Evolutionary conservation across 176 grass and related monocot genomes (phyloP).

Genomic region (Elymus sibiricus): DNA sequence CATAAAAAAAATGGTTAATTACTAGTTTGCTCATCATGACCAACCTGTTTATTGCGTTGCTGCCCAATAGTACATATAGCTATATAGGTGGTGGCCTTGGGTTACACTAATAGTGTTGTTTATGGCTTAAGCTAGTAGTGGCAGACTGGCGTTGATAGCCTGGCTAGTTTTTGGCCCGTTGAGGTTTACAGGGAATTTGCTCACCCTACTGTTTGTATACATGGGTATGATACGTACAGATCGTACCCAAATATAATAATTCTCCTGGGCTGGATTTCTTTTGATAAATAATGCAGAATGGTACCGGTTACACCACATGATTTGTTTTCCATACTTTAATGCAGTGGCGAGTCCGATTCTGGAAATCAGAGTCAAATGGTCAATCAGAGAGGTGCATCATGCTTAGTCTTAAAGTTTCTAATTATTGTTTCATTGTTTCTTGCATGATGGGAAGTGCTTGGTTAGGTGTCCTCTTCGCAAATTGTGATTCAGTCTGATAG

Average conservation of each 20-base stretch:
- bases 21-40: not conserved
- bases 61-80: not conserved
- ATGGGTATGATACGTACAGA: not conserved
- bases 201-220: not conserved
- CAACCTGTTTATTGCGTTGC: not conserved
- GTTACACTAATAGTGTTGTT: too few relatives aligned
- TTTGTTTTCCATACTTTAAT: not conserved
- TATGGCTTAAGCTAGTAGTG: not conserved
- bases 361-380: conserved; percentile 38
- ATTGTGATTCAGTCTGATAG: not conserved
- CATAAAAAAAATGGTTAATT: too few relatives aligned
- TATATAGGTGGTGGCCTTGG: too few relatives aligned
- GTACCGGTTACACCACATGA: not conserved
- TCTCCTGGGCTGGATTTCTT: not conserved
- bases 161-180: not conserved
- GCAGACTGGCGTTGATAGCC: not conserved
- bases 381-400: conserved; percentile 25
- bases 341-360: conserved; percentile 39
- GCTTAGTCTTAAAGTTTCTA: not conserved
- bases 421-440: conserved; percentile 14
- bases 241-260: not conserved
- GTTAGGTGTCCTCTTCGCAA: not conserved
- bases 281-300: conserved; percentile 11
- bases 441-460: conserved; percentile 16
- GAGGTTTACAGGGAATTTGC: not conserved